Conservation (phyloP, 139 green algal genomes). For the Chlamydomonas sp. region DNA sequence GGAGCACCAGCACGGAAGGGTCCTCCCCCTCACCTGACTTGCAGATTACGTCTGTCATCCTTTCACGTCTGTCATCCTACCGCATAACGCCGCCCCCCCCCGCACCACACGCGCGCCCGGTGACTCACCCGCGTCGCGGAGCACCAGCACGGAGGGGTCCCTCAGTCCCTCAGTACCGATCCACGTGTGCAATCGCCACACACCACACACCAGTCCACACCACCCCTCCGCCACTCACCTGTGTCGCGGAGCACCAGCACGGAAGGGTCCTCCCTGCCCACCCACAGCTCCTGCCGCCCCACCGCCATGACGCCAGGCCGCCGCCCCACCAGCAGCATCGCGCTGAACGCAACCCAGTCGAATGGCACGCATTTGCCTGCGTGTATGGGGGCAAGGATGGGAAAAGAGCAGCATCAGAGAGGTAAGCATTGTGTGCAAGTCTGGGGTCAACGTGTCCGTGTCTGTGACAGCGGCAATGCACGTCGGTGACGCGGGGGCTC, state of each 20-base stretch:
- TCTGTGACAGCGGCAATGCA: too few species aligned
- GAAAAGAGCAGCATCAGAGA: not conserved
- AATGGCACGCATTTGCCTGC: conserved; percentile 60
- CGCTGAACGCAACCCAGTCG: conserved; percentile 55
- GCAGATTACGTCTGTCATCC: too few species aligned
- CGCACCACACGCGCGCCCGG: too few species aligned
- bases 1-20: conserved; percentile 24
- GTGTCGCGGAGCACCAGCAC: conserved; percentile 43
- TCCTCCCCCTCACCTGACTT: not conserved
- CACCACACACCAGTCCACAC: not conserved
- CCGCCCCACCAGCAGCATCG: conserved; percentile 47
- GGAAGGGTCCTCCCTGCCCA: conserved; percentile 39
- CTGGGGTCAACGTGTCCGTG: too few species aligned
- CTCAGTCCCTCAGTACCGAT: not conserved
- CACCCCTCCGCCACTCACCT: not conserved
- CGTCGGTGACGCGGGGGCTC: not conserved
- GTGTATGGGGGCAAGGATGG: too few species aligned
- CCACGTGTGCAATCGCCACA: not conserved
- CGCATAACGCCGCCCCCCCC: too few species aligned
- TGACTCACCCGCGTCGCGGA: not conserved
- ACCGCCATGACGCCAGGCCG: not conserved
- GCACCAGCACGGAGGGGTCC: conserved; percentile 30
- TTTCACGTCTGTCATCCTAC: too few species aligned
- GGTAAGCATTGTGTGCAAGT: not conserved
- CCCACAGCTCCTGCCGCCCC: conserved; percentile 37